Evolutionary conservation across 305 asterid species (phyloP), one percentile per base, ranked within the genome.

Genomic region (Plantago lanceolata): DNA sequence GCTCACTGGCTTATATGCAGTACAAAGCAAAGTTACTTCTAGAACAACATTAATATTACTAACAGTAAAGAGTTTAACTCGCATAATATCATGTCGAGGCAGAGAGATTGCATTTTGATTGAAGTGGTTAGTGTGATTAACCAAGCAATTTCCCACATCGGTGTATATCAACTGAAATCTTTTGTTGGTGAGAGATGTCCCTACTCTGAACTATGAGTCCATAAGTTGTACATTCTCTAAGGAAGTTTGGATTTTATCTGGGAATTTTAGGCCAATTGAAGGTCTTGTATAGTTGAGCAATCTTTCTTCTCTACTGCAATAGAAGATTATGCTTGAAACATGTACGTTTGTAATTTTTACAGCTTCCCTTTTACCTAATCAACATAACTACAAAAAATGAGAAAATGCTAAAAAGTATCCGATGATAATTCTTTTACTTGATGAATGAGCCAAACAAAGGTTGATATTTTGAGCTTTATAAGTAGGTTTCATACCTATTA

Each of bases 1-100:
- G 40, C 63, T 68, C 71, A 48, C 76, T 89, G 59, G 67, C 68
- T 44, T 78, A 76, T 72, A 78, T 89, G 73, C 99, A 87, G 68
- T 58, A 48, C 65, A 77, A 68, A 73, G 82, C 82, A 8, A 84
- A 82, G 75, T 65, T 75, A 67, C 79, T 87, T 59, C 72, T 37
- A 0, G 13, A 37, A 37, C 45, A 37, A 11, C 45, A 37, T 37
- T 37, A 37, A 37, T 37, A 37, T 11, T 37, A 37, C 45, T 9
- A 37, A 37, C 45, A 8, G 45, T 37, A 9, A 9, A 37, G 13
- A 37, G 14, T 37, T 37, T 8, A 11, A 37, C 9, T 37, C 45
- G 45, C 9, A 11, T 15, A 37, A 37, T 8, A 8, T 37, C 45
- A 8, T 1, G 45, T 9, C 9, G 3, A 11, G 15, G 9, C 15